Evolutionary conservation across 345 rosid species (phyloP), one percentile per base, ranked within the genome.

Genomic region (Sapria himalayana): DNA sequence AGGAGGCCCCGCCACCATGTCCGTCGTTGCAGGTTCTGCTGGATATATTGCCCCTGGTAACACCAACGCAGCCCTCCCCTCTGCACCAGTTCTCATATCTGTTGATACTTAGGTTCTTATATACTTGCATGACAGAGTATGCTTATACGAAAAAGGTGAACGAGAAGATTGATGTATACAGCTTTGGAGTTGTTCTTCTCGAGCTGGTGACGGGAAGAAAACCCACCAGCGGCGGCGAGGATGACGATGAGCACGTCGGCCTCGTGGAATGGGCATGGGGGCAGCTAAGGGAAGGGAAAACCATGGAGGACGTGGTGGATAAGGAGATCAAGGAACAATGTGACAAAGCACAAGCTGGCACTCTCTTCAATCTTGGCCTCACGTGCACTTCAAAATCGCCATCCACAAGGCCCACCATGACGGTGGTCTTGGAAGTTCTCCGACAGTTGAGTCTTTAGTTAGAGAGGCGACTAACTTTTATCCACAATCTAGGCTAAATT

Each of bases 181-280:
- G 97, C 65, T 81, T 86, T 5, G 94, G 94, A 3, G 97, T 76
- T 9, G 97, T 86, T 9, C 74, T 81, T 5, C 70, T 86, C 22
- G 97, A 86, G 59, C 46, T 86, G 58, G 82, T 61, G 42, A 76
- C 97, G 0, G 97, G 94, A 51, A 73, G 60, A 59, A 80, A 68
- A 60, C 61, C 94, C 19, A 55, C 65, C 15, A 33, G 20, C 1
- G 82, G 80, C 19, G 81, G 72, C 34, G 94, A 86, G 47, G 41
- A 73, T 22, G 53, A 61, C 1, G 81, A 74, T 36, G 94, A 86
- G 47, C 43, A 73, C 24, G 53, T 62, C 1, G 68, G 63, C 65
- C 76, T 86, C n/a, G 84, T 86, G n/a, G 80, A 81, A 29, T 78
- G 89, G 94, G 75, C 92, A 2, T 76, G 97, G 85, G 65, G 47